Percentiles rank a stretch among this genome's conserved stretches.
Evolutionary conservation across 805 yeast species (phyloP).

Genomic region (Deakozyma indianensis): DNA sequence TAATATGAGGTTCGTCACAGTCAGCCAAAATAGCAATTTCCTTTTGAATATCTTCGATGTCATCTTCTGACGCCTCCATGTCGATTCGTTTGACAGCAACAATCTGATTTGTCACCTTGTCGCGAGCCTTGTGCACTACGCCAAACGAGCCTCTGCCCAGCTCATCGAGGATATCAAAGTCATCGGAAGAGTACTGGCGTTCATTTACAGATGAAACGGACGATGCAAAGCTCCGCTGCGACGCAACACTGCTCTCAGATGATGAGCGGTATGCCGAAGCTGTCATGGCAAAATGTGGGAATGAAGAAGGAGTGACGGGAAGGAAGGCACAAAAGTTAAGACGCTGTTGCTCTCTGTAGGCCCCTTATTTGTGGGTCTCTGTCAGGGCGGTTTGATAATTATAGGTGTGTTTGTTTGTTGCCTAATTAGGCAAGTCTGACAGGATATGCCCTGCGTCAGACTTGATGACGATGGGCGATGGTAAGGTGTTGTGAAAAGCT

Average conservation of each 20-base stretch:
- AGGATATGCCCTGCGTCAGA: neutral
- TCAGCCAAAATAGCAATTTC: conserved; percentile 58
- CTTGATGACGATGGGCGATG: neutral
- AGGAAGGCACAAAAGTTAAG: neutral
- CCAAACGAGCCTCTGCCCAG: conserved; percentile 75
- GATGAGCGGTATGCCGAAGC: conserved; percentile 1
- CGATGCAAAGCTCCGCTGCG: conserved; percentile 5
- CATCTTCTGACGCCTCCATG: conserved; percentile 51
- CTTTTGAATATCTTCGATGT: conserved; percentile 55
- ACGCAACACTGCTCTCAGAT: conserved; percentile 3
- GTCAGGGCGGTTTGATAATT: neutral
- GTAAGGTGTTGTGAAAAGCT: too few species aligned
- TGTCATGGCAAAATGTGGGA: neutral
- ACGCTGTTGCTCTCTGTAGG: neutral
- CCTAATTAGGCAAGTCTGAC: neutral
- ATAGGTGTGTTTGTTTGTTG: conserved; percentile 1
- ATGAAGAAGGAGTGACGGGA: neutral
- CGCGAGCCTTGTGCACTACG: conserved; percentile 51
- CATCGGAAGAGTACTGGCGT: conserved; percentile 23
- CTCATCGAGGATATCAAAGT: conserved; percentile 35
- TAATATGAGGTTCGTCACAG: conserved; percentile 48
- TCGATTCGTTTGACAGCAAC: conserved; percentile 37
- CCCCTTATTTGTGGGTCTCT: neutral
- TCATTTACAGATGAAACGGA: conserved; percentile 7
- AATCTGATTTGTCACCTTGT: conserved; percentile 23